A percentile compares a stretch with the other conserved stretches of the same genome.
phyloP scores from a whole-genome alignment of 139 green algal genomes.

The Chlorella ohadii region DNA sequence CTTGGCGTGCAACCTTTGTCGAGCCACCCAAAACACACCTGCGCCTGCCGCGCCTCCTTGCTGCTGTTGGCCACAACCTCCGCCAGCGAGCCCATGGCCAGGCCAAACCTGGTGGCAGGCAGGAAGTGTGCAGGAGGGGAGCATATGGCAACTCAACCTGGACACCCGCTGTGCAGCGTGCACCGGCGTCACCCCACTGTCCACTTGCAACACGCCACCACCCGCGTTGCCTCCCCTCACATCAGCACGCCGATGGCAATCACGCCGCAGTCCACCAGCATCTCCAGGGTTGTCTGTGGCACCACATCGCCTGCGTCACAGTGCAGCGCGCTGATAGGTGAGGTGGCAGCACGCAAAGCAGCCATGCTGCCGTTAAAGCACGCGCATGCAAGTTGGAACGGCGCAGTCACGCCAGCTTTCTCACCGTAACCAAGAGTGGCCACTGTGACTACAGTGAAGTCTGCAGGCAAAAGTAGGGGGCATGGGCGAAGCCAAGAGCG shows the following conservation, averaged over 20 bases:
- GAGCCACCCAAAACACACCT: not conserved
- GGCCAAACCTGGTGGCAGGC: conserved; percentile 10
- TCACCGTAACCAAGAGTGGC: conserved; percentile 5
- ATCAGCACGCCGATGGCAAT: conserved; percentile 20
- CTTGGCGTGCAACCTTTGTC: too few relatives aligned
- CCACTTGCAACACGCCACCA: too few relatives aligned
- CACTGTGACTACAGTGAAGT: conserved; percentile 9
- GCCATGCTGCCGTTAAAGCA: too few relatives aligned
- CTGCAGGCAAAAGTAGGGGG: not conserved
- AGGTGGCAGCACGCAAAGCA: too few relatives aligned
- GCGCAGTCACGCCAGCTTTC: not conserved
- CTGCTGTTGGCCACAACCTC: conserved; percentile 21
- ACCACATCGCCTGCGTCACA: conserved; percentile 20
- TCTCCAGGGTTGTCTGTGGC: not conserved
- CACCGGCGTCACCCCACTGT: too few relatives aligned
- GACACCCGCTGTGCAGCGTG: too few relatives aligned
- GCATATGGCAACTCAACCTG: too few relatives aligned
- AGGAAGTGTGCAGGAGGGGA: too few relatives aligned
- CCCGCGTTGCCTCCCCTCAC: too few relatives aligned
- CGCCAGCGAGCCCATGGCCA: conserved; percentile 22
- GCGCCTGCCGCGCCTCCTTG: conserved; percentile 34
- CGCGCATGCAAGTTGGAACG: too few relatives aligned
- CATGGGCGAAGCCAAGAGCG: not conserved
- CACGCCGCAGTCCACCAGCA: not conserved
- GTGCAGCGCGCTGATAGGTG: too few relatives aligned